Base-by-base conservation (phyloP, 2,329 filamentous ascomycete species). In the Ophiostoma pallidulum region DNA sequence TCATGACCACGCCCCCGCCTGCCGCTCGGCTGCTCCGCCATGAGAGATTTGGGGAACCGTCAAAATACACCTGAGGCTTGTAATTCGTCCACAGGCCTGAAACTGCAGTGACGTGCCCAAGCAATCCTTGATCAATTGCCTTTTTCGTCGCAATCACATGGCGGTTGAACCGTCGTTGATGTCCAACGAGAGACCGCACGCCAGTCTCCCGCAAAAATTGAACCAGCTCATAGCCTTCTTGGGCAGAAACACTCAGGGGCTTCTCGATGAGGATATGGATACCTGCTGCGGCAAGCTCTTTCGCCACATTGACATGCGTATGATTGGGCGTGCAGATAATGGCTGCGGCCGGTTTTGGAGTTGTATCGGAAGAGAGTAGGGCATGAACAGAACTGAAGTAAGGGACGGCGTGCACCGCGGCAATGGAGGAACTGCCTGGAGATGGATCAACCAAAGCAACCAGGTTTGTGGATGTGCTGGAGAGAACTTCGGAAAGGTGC, bases 121-220 rank as follows among this genome's bases (percentile, higher is more conserved):
- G 22, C 0, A 58, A 59, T 0, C 64, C 62, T 0, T 62, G 56
- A 0, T 59, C 53, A 1, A 80, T 53, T 1, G 67, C 60, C 13
- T 66, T 53, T 51, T 77, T 78, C 0, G 74, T 65, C 2, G 70
- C 65, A 6, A 67, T 59, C 5, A 77, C 67, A 57, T 75, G 77
- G 0, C 71, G 71, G 54, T 80, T 79, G 62, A 80, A 80, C 3
- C 77, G 68, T 9, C 77, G 66, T 56, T 80, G 77, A 52, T 80
- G 76, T 7, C 75, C 77, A 2, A 77, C 72, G 1, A 78, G 62
- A 0, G 60, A 53, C 7, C 51, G 43, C 3, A 55, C 49, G 2
- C 18, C 19, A 19, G 9, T 26, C 31, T 35, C 19, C 6, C 26
- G 18, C 9, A 65, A 53, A 26, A 59, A 53, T 0, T 49, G 44